Base-by-base conservation (phyloP, 2,329 filamentous ascomycete genomes). In the Colletotrichum sansevieriae region DNA sequence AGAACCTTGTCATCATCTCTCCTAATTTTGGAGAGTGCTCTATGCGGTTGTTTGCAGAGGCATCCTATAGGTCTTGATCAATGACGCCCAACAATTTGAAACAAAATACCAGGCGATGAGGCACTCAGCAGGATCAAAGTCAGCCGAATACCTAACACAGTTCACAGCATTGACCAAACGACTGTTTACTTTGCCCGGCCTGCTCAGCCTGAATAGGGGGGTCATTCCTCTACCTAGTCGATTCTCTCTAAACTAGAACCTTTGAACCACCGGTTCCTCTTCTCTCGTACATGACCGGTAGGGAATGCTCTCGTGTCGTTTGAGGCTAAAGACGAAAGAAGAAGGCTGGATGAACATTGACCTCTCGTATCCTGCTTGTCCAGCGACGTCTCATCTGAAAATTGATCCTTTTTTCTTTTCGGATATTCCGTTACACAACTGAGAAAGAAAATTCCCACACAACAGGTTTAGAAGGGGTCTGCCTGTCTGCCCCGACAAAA, bases 401-500 rank as follows among this genome's bases (percentile, higher is more conserved):
- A 65, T 60, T 11, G 22, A 68, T 65, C 49, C 65, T n/a, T 51
- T 60, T 56, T 33, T 33, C 35, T 54, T 46, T 39, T 58, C 58
- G 57, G 35, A 65, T 65, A 54, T 68, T 49, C 62, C 62, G 37
- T 68, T 10, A 11, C 37, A 66, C 51, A 60, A 47, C 54, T 43
- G 44, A 61, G 44, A 65, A 51, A 51, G 29, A 39, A 54, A 59
- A 68, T 35, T 37, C 60, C 35, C 55, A 55, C 55, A 54, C 33
- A 47, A 68, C 65, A 68, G 65, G 65, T 68, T 68, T 54, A 15
- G 44, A 65, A 68, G 41, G 46, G 65, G 62, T 68, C 55, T 60
- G 47, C 62, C 65, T 68, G 62, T 65, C 62, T 60, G 33, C 62
- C 65, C 65, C 65, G 20, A 49, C 29, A 65, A 49, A 65, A 33